Conservation (phyloP, 768 basidiomycete species). For the Auricularia cornea region DNA sequence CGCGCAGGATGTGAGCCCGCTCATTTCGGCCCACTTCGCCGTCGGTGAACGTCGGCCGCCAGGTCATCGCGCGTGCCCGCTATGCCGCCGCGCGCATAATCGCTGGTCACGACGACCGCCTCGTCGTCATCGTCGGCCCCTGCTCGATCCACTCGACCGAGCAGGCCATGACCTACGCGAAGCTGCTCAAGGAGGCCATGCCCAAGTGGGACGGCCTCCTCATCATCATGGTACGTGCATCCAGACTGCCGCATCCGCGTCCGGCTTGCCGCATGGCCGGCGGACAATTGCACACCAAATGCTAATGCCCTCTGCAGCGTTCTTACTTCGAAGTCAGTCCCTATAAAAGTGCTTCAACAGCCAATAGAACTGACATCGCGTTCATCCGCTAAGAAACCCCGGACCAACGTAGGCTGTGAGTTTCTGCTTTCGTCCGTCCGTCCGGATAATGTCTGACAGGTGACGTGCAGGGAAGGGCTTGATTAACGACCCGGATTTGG, state of each 20-base stretch:
- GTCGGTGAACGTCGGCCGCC: not conserved
- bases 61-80: slow-evolving; percentile 71
- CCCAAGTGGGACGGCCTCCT: slow-evolving; percentile 65
- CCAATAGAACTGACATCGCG: slow-evolving; percentile 2
- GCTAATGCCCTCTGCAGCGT: not conserved
- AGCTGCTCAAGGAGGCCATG: slow-evolving; percentile 59
- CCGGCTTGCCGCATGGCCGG: slow-evolving; percentile 27
- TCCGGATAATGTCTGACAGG: too few relatives aligned
- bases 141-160: slow-evolving; percentile 90
- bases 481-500: slow-evolving; percentile 91
- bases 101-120: slow-evolving; percentile 73
- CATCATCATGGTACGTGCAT: slow-evolving; percentile 86
- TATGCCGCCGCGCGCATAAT: slow-evolving; percentile 71
- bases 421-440: not conserved
- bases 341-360: not conserved
- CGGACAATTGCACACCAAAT: not conserved
- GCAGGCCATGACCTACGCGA: slow-evolving; percentile 78
- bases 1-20: slow-evolving; percentile 37
- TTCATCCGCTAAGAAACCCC: slow-evolving; percentile 61
- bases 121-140: slow-evolving; percentile 90
- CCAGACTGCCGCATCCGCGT: too few relatives aligned
- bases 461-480: slow-evolving; percentile 61
- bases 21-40: not conserved
- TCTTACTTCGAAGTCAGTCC: not conserved
- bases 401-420: slow-evolving; percentile 86